Conservation (phyloP, 495 filamentous ascomycete genomes). For the Cercophora newfieldiana region DNA sequence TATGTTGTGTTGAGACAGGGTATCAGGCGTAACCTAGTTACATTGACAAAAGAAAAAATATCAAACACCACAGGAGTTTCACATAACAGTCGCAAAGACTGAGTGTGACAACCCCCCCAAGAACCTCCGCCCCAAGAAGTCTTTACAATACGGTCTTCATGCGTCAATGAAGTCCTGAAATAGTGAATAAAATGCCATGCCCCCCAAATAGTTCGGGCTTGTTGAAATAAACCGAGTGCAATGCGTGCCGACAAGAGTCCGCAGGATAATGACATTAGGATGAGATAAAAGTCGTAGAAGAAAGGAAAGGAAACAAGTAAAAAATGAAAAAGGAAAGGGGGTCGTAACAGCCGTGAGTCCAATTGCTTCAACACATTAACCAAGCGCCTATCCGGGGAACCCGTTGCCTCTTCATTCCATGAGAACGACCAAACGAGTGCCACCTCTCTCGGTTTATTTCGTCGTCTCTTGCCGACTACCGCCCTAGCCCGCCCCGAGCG, state of each 20-base stretch:
- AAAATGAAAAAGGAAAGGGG: background rate
- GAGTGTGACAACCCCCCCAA: background rate
- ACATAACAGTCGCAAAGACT: no score
- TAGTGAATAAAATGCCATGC: no score
- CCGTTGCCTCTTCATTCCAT: background rate
- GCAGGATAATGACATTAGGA: background rate
- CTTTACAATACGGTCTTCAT: background rate
- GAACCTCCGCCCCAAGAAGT: background rate
- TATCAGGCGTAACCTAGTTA: background rate
- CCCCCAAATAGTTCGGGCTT: no score
- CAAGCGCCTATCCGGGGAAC: background rate
- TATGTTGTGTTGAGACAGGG: background rate
- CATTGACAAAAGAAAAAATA: background rate
- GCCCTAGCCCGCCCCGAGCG: background rate
- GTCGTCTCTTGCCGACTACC: background rate
- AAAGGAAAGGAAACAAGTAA: background rate
- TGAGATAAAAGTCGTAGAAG: background rate
- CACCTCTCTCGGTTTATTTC: background rate
- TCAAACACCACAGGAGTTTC: no score
- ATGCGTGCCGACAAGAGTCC: background rate
- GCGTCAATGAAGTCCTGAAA: background rate
- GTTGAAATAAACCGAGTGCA: background rate
- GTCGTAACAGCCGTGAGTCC: slow-evolving; percentile 4
- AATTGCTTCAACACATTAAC: background rate
- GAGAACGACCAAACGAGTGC: background rate